Evolutionary conservation across 129 eudicot genomes (phyloP), one percentile per base, ranked within the genome.

Genomic region (Chrysanthemum makinoi): DNA sequence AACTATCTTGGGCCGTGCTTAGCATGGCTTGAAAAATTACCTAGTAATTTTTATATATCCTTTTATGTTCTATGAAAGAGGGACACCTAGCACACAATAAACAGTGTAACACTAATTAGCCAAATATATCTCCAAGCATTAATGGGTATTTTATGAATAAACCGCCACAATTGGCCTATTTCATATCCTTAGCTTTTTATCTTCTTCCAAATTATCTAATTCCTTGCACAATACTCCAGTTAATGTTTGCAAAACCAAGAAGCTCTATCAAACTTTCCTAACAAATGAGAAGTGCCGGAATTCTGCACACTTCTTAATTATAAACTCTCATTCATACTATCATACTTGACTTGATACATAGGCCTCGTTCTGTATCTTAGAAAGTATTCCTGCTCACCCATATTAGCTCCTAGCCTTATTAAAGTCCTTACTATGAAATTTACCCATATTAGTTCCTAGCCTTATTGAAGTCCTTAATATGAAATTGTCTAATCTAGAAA

Each of bases 41-140:
- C n/a, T n/a, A n/a, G n/a, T n/a, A n/a, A n/a, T n/a, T 13, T 50
- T 50, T 3, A 2, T n/a, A 50, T 50, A 49, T 49, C 53, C 53
- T 49, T 49, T 49, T 9, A 11, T 49, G 53, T 49, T 49, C 10
- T 49, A 49, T 49, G 10, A 49, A 49, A 14, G 53, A 49, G 53
- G 53, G 53, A 10, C 13, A 49, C 14, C 53, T 50, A 6, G 55
- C 55, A 50, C 55, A 50, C 16, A 50, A 5, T 10, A 50, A 0
- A 30, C 35, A 30, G 35, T 50, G n/a, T 50, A 50, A 50, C 55
- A 50, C 1, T 50, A 13, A 13, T 4, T 3, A 50, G 15, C 11
- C 55, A 50, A 50, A 50, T n/a, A 50, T 50, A 50, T 50, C 55
- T 50, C 55, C 55, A 50, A 50, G 55, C 55, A 50, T 50, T 50